A percentile compares a stretch with the other conserved stretches of the same genome.
Conservation (phyloP, 805 yeast genomes). For the Pichia phayaonensis region DNA sequence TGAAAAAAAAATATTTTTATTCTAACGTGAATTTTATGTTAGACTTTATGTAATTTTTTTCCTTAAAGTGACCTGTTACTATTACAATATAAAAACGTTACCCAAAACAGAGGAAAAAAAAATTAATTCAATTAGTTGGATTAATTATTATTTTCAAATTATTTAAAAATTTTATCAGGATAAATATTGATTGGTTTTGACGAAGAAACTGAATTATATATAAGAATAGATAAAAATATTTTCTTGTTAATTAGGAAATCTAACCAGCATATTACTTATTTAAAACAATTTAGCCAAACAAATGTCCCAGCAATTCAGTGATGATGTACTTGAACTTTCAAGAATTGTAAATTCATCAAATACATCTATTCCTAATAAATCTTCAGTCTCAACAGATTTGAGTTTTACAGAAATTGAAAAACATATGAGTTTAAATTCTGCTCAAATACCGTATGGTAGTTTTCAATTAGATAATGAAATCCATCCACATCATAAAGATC, state of each 20-base stretch:
- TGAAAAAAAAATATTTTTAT: too few relatives aligned
- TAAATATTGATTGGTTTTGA: too few relatives aligned
- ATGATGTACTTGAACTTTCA: constrained; percentile 2
- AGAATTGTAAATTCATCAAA: background rate
- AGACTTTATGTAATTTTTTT: too few relatives aligned
- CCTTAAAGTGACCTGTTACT: too few relatives aligned
- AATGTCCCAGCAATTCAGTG: constrained; percentile 1
- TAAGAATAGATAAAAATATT: background rate
- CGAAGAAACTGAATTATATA: too few relatives aligned
- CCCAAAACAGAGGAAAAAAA: too few relatives aligned
- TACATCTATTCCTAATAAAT: background rate
- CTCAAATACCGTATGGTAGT: background rate
- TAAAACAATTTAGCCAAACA: background rate
- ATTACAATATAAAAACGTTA: too few relatives aligned
- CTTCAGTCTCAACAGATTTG: background rate
- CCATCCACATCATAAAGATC: background rate
- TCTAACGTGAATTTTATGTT: too few relatives aligned
- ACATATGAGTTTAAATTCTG: constrained; percentile 3
- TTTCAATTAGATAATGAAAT: background rate
- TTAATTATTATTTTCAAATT: too few relatives aligned
- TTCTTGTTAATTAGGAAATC: background rate
- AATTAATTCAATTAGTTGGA: too few relatives aligned
- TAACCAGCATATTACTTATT: background rate
- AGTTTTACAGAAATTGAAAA: constrained; percentile 5
- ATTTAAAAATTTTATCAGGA: too few relatives aligned